Evolutionary conservation across 140 eudicot species (phyloP), one percentile per base, ranked within the genome.

Genomic region (Bidens hawaiensis): DNA sequence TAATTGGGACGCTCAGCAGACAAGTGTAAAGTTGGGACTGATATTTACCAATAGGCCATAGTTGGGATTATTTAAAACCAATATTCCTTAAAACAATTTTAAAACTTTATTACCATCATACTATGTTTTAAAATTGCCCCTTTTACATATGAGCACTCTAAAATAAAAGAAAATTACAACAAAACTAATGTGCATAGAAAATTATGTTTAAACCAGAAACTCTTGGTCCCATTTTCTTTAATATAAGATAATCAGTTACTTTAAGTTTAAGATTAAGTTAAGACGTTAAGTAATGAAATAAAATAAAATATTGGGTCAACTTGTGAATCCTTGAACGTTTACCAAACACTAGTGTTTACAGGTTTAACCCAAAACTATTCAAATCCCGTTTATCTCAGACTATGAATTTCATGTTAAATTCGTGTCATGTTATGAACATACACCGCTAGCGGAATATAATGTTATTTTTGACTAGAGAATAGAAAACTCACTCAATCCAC

Each of bases 401-500:
- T 31, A 31, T 10, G 38, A 5, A 31, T 42, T 42, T 42, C 19
- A 7, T 42, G 21, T 42, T 31, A 31, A 11, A 38, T 38, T 16
- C 52, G 1, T 17, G 24, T 6, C 24, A 17, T 45, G 6, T 15
- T 12, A 46, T 6, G 11, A 17, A 46, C 18, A 16, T 11, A 19
- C 6, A 38, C 15, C 45, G 4, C 11, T 23, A 40, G 14, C 21
- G 14, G 24, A 47, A 25, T 5, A 5, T 43, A 27, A 24, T 8
- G 5, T 34, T 12, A 3, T 24, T 49, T 13, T 30, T 15, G 50
- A 43, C 50, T 3, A 46, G 18, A 18, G 22, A 22, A 11, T 10
- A 22, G 61, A 25, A 68, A 31, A 68, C 87, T 61, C 55, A 86
- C 95, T 75, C 46, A 86, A 45, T 60, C 79, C 90, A 52, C 36